Evolutionary conservation across 108 stramenopile species (phyloP).

Genomic region (Nitzschia sp.): DNA sequence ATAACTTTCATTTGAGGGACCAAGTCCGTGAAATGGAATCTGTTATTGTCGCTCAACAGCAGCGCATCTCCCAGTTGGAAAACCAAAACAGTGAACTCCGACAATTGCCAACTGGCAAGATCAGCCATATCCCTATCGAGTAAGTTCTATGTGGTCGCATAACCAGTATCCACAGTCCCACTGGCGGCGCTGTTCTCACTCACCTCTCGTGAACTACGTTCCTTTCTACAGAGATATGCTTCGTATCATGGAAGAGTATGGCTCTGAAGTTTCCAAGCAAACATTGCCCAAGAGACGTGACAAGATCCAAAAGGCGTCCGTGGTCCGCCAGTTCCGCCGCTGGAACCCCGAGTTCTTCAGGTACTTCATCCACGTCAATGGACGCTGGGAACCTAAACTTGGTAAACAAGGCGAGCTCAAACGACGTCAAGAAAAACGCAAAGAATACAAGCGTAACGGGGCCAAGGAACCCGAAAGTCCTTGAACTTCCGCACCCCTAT

Average conservation of each 20-base stretch:
- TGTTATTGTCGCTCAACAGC: conserved; percentile 32
- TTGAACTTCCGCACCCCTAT: too few species aligned
- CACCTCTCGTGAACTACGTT: background rate
- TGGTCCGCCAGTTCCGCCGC: conserved; percentile 57
- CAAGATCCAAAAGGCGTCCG: conserved; percentile 44
- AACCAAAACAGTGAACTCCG: conserved; percentile 47
- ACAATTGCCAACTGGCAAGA: conserved; percentile 47
- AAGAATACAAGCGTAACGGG: conserved; percentile 9
- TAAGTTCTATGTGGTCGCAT: conserved; percentile 25
- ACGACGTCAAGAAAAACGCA: conserved; percentile 40
- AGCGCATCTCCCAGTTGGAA: conserved; percentile 29
- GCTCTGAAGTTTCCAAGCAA: conserved; percentile 55
- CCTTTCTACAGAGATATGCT: conserved; percentile 46
- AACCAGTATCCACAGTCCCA: background rate
- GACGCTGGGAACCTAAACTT: conserved; percentile 51
- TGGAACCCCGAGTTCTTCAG: conserved; percentile 59
- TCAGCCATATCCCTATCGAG: conserved; percentile 52
- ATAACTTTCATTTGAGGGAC: conserved; percentile 75
- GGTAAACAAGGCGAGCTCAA: conserved; percentile 45
- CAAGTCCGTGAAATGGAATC: conserved; percentile 30
- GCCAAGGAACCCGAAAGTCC: background rate
- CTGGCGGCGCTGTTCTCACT: background rate
- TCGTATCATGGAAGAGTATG: conserved; percentile 52
- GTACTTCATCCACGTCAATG: conserved; percentile 46
- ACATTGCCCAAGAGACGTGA: conserved; percentile 36